Conservation (phyloP, 2,329 filamentous ascomycete genomes). For the Cladophialophora psammophila region DNA sequence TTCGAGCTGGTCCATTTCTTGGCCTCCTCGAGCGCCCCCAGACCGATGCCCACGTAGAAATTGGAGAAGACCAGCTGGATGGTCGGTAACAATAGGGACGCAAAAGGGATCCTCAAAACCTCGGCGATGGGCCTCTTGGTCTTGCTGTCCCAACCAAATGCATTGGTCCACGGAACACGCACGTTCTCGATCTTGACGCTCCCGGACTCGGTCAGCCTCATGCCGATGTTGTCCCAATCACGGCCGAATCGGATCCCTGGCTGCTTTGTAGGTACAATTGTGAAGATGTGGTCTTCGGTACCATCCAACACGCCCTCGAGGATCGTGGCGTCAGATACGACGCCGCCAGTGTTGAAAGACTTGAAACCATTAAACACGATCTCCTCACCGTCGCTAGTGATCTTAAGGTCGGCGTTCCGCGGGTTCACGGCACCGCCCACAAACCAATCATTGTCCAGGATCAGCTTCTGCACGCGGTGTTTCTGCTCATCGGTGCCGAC, state of each 20-base stretch:
- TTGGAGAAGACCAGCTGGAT: conserved; percentile 73
- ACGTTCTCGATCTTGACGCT: conserved; percentile 67
- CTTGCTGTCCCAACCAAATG: conserved; percentile 64
- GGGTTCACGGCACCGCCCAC: conserved; percentile 72
- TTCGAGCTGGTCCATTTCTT: conserved; percentile 63
- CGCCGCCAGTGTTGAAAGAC: conserved; percentile 72
- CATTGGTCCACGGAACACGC: conserved; percentile 65
- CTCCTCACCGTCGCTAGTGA: conserved; percentile 61
- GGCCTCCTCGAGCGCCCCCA: conserved; percentile 64
- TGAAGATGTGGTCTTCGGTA: conserved; percentile 68
- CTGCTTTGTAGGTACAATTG: conserved; percentile 65
- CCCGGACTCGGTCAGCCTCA: conserved; percentile 70
- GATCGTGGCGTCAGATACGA: conserved; percentile 70
- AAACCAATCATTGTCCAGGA: conserved; percentile 70
- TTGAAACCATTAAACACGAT: conserved; percentile 57
- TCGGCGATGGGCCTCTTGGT: conserved; percentile 60
- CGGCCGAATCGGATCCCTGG: conserved; percentile 61
- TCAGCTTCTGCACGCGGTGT: conserved; percentile 63
- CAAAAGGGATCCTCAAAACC: conserved; percentile 62
- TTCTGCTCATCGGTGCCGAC: conserved; percentile 68
- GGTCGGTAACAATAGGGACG: conserved; percentile 65
- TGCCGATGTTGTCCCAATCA: conserved; percentile 71
- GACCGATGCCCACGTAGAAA: conserved; percentile 70
- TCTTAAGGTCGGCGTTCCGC: conserved; percentile 67
- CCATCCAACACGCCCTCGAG: conserved; percentile 68